Evolutionary conservation across 257 asterid species (phyloP).

Genomic region (Galeopsis tetrahit): DNA sequence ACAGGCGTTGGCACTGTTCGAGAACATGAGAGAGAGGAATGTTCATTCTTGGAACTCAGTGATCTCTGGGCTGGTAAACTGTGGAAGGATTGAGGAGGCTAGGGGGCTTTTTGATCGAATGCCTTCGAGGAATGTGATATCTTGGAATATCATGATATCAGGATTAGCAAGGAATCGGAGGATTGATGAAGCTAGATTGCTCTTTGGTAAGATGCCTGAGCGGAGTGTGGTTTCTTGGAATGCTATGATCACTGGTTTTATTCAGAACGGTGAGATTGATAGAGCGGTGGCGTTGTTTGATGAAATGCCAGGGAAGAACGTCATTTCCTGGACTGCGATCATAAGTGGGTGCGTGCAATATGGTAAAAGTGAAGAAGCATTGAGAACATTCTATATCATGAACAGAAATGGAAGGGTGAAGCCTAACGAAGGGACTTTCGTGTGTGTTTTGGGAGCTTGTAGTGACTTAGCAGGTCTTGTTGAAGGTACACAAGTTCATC

Average conservation of each 20-base stretch:
- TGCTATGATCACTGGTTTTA: slow-evolving; percentile 60
- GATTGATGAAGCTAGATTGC: slow-evolving; percentile 56
- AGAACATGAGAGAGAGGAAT: slow-evolving; percentile 59
- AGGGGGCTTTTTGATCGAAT: slow-evolving; percentile 47
- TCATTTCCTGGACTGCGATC: slow-evolving; percentile 69
- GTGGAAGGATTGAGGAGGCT: slow-evolving; percentile 58
- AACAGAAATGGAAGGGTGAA: slow-evolving; percentile 40
- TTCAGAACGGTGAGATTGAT: slow-evolving; percentile 49
- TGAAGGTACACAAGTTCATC: slow-evolving; percentile 68
- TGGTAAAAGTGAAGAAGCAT: slow-evolving; percentile 62
- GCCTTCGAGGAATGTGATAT: slow-evolving; percentile 56
- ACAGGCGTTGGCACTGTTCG: slow-evolving; percentile 53
- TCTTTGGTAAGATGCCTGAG: slow-evolving; percentile 58
- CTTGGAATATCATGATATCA: slow-evolving; percentile 61
- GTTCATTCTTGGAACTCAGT: slow-evolving; percentile 65
- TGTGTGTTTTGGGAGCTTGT: slow-evolving; percentile 65
- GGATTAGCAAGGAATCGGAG: slow-evolving; percentile 52
- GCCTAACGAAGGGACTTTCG: slow-evolving; percentile 70
- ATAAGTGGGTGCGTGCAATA: slow-evolving; percentile 49
- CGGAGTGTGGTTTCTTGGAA: slow-evolving; percentile 72
- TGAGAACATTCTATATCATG: slow-evolving; percentile 49
- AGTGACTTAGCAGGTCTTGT: slow-evolving; percentile 59
- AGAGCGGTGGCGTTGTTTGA: slow-evolving; percentile 49
- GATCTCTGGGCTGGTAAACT: slow-evolving; percentile 55
- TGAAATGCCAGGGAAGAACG: slow-evolving; percentile 57